These are phyloP conservation scores for Ceratobasidium sp. DNA, from an alignment of 1,284 basidiomycete species.

Conservation along the genomic window DNA sequence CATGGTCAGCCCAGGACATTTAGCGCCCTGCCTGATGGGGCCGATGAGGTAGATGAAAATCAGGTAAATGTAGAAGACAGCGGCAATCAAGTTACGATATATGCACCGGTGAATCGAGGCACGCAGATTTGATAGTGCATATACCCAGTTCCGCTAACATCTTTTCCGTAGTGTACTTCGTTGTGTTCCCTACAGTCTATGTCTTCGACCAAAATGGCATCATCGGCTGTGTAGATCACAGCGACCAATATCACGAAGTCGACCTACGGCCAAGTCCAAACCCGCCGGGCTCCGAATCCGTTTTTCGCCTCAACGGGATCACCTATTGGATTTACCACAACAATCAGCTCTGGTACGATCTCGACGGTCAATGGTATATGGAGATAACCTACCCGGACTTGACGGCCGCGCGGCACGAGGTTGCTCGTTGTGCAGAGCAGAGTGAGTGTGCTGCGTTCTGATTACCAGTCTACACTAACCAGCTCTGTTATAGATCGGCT, in stretches of 20 bases:
- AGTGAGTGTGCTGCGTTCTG: not conserved
- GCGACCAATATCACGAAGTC: not conserved
- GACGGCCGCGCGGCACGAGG: not conserved
- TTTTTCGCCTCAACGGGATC: conserved; percentile 12
- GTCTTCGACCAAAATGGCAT: conserved; percentile 14
- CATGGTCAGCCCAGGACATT: no score
- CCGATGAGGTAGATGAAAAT: no score
- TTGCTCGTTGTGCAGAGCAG: not conserved
- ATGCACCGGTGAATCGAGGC: no score
- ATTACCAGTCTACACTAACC: not conserved
- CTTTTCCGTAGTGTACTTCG: conserved; percentile 7
- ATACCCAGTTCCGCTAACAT: no score
- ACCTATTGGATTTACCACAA: conserved; percentile 15
- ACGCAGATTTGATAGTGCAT: no score
- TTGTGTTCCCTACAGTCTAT: conserved; percentile 20
- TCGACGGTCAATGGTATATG: not conserved
- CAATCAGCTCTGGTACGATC: conserved; percentile 21
- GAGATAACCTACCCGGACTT: not conserved
- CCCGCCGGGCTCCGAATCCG: not conserved
- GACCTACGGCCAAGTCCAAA: not conserved
- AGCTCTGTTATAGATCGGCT: conserved; percentile 1
- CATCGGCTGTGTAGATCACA: conserved; percentile 8
- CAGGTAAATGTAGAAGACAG: no score
- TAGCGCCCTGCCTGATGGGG: no score
- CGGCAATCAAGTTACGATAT: not conserved